phyloP scores from a whole-genome alignment of 768 basidiomycete species.

The Lentinula boryana region DNA sequence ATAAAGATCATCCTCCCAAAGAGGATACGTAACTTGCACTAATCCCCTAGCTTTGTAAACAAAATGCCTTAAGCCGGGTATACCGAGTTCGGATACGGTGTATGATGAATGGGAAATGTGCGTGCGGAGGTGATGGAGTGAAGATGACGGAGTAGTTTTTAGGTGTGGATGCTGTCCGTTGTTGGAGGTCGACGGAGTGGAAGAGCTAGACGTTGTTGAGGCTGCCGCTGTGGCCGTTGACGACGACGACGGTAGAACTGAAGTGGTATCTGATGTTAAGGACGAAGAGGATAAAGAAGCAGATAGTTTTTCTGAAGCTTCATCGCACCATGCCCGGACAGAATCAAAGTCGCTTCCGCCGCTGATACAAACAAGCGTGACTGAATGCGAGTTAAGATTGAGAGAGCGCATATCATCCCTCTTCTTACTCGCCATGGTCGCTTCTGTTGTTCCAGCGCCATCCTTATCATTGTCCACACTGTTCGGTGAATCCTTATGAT shows the following conservation, averaged over 20 bases:
- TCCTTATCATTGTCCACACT: neutral
- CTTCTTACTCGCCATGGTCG: neutral
- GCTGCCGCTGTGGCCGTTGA: neutral
- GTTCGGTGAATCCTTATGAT: neutral
- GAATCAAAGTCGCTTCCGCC: conserved; percentile 80
- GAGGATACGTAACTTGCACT: conserved; percentile 85
- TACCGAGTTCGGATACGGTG: conserved; percentile 67
- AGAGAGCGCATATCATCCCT: neutral
- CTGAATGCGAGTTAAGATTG: conserved; percentile 24
- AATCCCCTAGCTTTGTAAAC: conserved; percentile 87
- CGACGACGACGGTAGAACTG: neutral
- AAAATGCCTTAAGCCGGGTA: conserved; percentile 91
- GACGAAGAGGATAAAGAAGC: neutral
- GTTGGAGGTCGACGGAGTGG: neutral
- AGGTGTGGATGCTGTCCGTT: neutral
- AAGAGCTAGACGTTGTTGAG: no score
- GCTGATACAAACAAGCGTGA: conserved; percentile 77
- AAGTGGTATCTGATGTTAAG: neutral
- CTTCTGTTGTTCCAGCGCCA: neutral
- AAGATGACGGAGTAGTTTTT: conserved; percentile 24
- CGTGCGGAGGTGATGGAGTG: conserved; percentile 39
- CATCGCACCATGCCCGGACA: conserved; percentile 71
- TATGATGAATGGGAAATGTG: conserved; percentile 48
- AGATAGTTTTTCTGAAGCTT: conserved; percentile 13
- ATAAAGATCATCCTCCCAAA: conserved; percentile 78